Conservation (phyloP, 2,329 filamentous ascomycete genomes). For the Diaporthe aspalathi region DNA sequence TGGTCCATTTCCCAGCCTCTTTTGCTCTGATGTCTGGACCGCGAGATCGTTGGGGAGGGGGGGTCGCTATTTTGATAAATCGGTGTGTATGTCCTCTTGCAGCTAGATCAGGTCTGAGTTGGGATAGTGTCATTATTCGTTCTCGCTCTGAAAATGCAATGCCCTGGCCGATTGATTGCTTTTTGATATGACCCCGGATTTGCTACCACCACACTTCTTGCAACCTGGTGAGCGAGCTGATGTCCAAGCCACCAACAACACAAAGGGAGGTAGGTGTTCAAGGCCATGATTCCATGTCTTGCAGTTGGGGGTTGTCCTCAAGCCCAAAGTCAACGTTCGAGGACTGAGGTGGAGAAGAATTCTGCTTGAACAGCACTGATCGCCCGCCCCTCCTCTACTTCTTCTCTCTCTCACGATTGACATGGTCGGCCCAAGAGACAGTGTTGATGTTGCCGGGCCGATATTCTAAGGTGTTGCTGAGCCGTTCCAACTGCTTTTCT, state of each 20-base stretch:
- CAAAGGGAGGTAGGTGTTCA: too few species aligned
- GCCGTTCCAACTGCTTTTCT: constrained; percentile 17
- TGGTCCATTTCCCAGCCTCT: constrained; percentile 11
- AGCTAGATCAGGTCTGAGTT: background rate
- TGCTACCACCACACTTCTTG: background rate
- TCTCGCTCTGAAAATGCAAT: background rate
- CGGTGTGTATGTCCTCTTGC: constrained; percentile 12
- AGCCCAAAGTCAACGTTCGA: background rate
- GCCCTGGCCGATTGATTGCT: background rate
- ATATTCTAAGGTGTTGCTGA: constrained; percentile 2
- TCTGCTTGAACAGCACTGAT: background rate
- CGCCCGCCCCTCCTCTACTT: background rate
- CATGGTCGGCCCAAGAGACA: constrained; percentile 14
- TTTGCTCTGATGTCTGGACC: constrained; percentile 31
- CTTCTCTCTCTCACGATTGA: background rate
- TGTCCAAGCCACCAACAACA: background rate
- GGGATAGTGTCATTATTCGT: background rate
- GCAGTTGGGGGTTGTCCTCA: background rate
- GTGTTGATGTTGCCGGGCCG: constrained; percentile 1
- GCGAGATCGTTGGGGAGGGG: constrained; percentile 28
- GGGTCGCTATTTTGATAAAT: constrained; percentile 4
- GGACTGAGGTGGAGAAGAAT: background rate
- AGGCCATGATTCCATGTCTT: background rate
- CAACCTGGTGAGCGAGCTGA: background rate
- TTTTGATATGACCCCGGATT: background rate